A percentile compares a stretch with the other conserved stretches of the same genome.
These are phyloP conservation scores for Debaryomyces sp. DNA, from an alignment of 1,139 yeast genomes.

Conservation along the genomic window DNA sequence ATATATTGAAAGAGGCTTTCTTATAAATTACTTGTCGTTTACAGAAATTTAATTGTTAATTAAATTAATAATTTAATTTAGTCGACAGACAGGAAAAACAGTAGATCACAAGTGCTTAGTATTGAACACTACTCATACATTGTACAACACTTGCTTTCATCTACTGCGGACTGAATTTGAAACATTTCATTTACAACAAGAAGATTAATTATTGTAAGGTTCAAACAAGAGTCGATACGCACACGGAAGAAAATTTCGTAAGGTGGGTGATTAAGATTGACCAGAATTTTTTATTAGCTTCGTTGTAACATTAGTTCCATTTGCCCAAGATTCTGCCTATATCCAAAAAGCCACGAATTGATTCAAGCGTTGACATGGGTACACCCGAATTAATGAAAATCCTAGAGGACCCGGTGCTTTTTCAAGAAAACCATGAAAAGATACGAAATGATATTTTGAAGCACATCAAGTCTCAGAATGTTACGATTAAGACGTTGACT, in stretches of 20 bases:
- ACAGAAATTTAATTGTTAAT: neutral
- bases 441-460: conserved; percentile 37
- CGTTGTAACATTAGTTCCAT: neutral
- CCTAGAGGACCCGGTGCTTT: conserved; percentile 45
- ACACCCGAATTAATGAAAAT: conserved; percentile 35
- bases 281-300: neutral
- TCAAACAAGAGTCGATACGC: neutral
- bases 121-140: neutral
- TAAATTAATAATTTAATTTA: neutral
- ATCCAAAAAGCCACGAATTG: conserved; percentile 21
- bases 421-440: conserved; percentile 29
- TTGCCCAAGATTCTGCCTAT: conserved; percentile 21
- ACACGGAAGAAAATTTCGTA: conserved; percentile 1
- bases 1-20: neutral
- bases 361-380: conserved; percentile 27
- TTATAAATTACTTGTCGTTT: neutral
- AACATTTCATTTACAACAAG: neutral
- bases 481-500: conserved; percentile 28
- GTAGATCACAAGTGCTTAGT: neutral
- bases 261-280: neutral
- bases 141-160: too few relatives aligned
- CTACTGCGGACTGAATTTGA: neutral
- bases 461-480: conserved; percentile 37
- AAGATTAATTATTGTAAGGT: neutral
- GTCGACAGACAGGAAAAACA: neutral